A percentile compares a stretch with the other conserved stretches of the same genome.
These are phyloP conservation scores for Termitomyces sp. DNA, from an alignment of 768 basidiomycete genomes.

Conservation along the genomic window DNA sequence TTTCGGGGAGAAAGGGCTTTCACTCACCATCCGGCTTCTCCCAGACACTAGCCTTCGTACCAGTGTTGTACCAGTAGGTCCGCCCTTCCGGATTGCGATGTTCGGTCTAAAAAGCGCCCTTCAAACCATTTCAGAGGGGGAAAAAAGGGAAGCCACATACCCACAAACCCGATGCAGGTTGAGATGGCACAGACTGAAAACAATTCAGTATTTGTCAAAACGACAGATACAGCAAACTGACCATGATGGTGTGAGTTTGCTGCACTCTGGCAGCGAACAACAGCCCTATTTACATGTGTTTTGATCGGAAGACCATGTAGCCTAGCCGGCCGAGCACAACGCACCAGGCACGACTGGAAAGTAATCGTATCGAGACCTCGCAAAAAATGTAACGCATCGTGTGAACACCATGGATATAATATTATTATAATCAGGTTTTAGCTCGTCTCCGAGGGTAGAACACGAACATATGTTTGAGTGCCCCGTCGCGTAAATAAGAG, in stretches of 20 bases:
- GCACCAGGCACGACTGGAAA: neutral
- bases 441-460: neutral
- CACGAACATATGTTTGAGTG: neutral
- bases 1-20: neutral
- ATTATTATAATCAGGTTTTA: neutral
- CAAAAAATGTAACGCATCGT: neutral
- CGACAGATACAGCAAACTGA: neutral
- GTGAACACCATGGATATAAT: neutral
- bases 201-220: neutral
- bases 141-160: constrained; percentile 16
- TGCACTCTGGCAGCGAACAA: neutral
- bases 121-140: neutral
- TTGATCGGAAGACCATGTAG: neutral
- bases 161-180: constrained; percentile 26
- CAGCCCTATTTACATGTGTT: constrained; percentile 9
- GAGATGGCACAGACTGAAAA: constrained; percentile 8
- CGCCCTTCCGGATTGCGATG: constrained; percentile 94
- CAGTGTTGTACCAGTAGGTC: constrained; percentile 96
- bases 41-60: constrained; percentile 90
- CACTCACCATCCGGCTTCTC: constrained; percentile 89
- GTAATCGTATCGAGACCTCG: neutral
- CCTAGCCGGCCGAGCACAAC: neutral
- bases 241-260: constrained; percentile 2
- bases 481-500: constrained; percentile 16
- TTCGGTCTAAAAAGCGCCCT: constrained; percentile 56